A percentile compares a stretch with the other conserved stretches of the same genome.
These are phyloP conservation scores for Medicago lupulina DNA, from an alignment of 306 rosid genomes.

Conservation along the genomic window DNA sequence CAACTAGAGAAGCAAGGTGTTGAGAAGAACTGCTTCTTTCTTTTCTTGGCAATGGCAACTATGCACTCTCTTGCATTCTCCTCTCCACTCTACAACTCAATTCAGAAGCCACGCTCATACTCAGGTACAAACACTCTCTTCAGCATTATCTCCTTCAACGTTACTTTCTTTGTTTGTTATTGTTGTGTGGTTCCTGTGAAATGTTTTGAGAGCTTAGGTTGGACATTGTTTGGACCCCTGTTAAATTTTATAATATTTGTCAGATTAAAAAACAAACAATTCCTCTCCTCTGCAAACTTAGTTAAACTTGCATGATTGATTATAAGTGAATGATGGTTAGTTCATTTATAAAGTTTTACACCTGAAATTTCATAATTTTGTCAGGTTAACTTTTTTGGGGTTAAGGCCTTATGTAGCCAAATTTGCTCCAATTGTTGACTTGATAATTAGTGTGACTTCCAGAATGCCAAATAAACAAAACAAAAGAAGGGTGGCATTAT, in stretches of 20 bases:
- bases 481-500: too few species aligned
- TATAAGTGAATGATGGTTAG: not conserved
- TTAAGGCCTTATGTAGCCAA: slow-evolving; percentile 8
- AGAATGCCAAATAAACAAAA: too few species aligned
- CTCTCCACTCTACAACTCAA: slow-evolving; percentile 63
- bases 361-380: slow-evolving; percentile 3
- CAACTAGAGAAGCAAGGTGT: not conserved
- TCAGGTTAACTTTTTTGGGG: not conserved
- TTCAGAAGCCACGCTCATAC: slow-evolving; percentile 62
- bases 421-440: not conserved
- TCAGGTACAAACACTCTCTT: slow-evolving; percentile 53
- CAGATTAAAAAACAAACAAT: not conserved
- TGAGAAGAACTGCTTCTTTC: slow-evolving; percentile 17
- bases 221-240: not conserved
- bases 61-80: slow-evolving; percentile 76
- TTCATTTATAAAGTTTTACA: slow-evolving; percentile 9
- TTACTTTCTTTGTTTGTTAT: not conserved
- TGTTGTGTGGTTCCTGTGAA: not conserved
- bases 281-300: not conserved
- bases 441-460: too few species aligned
- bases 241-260: not conserved
- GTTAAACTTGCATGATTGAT: slow-evolving; percentile 9
- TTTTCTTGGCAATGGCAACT: slow-evolving; percentile 65
- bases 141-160: not conserved
- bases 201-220: not conserved